These are phyloP conservation scores for Candida nitratophila DNA, from an alignment of 805 yeast species.

Conservation along the genomic window DNA sequence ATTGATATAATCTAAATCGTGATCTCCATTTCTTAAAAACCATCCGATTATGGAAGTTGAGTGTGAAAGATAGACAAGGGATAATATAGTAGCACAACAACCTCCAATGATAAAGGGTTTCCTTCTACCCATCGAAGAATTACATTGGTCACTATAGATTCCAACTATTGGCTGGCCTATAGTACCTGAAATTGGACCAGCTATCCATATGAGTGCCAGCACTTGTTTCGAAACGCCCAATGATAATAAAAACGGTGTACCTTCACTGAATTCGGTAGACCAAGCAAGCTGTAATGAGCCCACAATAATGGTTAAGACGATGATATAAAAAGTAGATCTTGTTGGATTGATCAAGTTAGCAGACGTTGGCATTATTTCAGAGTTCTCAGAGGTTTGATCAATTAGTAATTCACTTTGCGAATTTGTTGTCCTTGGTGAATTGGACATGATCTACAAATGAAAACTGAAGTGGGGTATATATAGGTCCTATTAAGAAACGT, in stretches of 20 bases:
- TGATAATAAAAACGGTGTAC: slow-evolving; percentile 53
- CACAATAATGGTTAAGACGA: slow-evolving; percentile 38
- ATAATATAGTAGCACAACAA: slow-evolving; percentile 36
- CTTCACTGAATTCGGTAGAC: slow-evolving; percentile 60
- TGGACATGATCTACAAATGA: background rate
- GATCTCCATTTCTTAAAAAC: slow-evolving; percentile 19
- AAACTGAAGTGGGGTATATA: no score
- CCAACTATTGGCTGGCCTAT: slow-evolving; percentile 63
- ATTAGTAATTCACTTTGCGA: background rate
- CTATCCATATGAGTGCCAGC: slow-evolving; percentile 56
- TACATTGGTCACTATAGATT: slow-evolving; percentile 45
- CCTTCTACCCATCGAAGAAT: slow-evolving; percentile 40
- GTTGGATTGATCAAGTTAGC: slow-evolving; percentile 32
- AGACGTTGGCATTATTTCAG: slow-evolving; percentile 40
- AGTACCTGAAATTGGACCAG: slow-evolving; percentile 60
- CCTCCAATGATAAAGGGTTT: slow-evolving; percentile 55
- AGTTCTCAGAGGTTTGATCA: background rate
- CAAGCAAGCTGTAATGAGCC: slow-evolving; percentile 60
- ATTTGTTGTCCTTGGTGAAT: background rate
- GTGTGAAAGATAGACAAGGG: slow-evolving; percentile 39
- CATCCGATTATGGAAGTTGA: slow-evolving; percentile 33
- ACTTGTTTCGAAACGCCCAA: slow-evolving; percentile 52
- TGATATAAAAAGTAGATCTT: slow-evolving; percentile 35
- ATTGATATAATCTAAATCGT: slow-evolving; percentile 19
- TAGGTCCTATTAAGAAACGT: no score